Evolutionary conservation across 1,284 basidiomycete genomes (phyloP).

Genomic region (Puccinia novopanici): DNA sequence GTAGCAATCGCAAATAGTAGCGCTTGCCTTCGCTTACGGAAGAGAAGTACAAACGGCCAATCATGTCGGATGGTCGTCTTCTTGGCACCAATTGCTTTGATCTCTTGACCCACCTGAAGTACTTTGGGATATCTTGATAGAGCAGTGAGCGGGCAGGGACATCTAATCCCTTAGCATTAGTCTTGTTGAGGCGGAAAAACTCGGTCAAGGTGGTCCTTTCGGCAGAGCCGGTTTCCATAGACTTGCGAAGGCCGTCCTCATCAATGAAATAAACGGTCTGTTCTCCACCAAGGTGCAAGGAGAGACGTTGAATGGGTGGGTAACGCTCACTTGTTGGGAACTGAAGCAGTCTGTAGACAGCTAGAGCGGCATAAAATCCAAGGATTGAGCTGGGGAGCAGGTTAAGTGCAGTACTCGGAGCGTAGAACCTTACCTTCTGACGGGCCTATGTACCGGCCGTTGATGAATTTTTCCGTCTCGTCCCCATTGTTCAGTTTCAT

Average conservation of each 20-base stretch:
- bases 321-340: neutral
- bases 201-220: neutral
- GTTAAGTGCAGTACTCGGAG: too few relatives aligned
- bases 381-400: too few relatives aligned
- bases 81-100: neutral
- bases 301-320: conserved; percentile 15
- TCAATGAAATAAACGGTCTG: neutral
- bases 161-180: neutral
- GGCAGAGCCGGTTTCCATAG: too few relatives aligned
- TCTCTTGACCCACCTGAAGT: neutral
- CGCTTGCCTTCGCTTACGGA: too few relatives aligned
- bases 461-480: neutral
- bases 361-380: neutral
- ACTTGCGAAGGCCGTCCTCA: neutral
- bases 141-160: neutral
- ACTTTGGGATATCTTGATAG: conserved; percentile 11
- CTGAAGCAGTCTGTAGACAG: conserved; percentile 1
- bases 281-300: neutral
- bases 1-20: too few relatives aligned
- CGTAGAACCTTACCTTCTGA: neutral
- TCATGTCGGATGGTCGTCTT: neutral
- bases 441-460: conserved; percentile 14
- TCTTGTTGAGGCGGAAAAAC: neutral
- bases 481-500: too few relatives aligned
- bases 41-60: too few relatives aligned